Base-by-base conservation (phyloP, 2,329 filamentous ascomycete species). In the Colletotrichum tropicicola region DNA sequence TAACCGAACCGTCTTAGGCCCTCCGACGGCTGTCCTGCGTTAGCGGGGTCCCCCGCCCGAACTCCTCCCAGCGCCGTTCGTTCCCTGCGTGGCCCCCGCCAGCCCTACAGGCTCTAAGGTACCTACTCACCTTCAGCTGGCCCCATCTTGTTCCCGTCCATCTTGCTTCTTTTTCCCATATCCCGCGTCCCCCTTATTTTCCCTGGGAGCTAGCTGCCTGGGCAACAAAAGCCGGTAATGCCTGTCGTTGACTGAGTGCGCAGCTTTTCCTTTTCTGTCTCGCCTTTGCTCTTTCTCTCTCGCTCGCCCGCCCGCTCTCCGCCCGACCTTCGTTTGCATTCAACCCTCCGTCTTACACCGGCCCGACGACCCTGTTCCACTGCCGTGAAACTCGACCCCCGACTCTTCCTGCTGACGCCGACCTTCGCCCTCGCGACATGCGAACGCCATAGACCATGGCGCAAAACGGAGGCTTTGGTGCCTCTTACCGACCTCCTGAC, bases 401-500 rank as follows among this genome's bases (percentile, higher is more conserved):
- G 23, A 23, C 27, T 17, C 28, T 15, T 12, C 12, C 39, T 41
- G 21, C 41, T 41, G 28, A 47, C 37, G 17, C 39, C 19, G 41
- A 47, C 53, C 13, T n/a, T 25, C 17, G 57, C 30, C 49, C 45
- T 61, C 35, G 57, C 30, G 63, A 66, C 41, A 66, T 66, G 63
- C 58, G 10, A 59, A 25, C 32, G 30, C n/a, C 25, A 45, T 64
- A 44, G 55, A 66, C 5, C 27, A 66, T 66, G 63, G 41, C 52
- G 45, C 53, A 66, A 13, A 35, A 48, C 25, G 59, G 59, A 64
- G 63, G 32, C 59, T 59, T 41, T 23, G 77, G 70, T 71, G 59
- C 67, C 75, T 70, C 65, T 68, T 72, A 68, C 75, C 73, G 45
- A 73, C 56, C 37, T 51, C 62, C 44, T 15, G 59, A 47, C 15